Conservation (phyloP, 306 rosid species). For the Gastrolobium villosum region DNA sequence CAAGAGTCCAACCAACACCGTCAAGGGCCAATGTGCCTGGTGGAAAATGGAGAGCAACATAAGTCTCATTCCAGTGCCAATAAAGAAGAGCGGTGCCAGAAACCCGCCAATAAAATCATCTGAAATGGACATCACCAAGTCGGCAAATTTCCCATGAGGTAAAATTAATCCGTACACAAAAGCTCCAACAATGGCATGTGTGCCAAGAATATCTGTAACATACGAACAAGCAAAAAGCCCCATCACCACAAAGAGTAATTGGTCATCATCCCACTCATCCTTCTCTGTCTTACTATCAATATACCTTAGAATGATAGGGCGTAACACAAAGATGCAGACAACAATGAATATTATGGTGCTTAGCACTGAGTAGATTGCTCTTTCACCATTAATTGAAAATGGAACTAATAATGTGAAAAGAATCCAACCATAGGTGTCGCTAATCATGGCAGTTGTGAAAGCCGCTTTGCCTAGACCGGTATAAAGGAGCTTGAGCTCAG, state of each 20-base stretch:
- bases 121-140: slow-evolving; percentile 11
- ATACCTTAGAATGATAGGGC: slow-evolving; percentile 25
- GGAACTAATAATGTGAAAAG: slow-evolving; percentile 49
- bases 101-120: slow-evolving; percentile 51
- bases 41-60: neutral
- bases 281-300: slow-evolving; percentile 28
- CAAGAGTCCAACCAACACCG: slow-evolving; percentile 14
- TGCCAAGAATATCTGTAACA: slow-evolving; percentile 56
- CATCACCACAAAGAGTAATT: slow-evolving; percentile 43
- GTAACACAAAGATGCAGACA: slow-evolving; percentile 42
- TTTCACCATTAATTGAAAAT: slow-evolving; percentile 27
- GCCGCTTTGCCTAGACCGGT: slow-evolving; percentile 54
- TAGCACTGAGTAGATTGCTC: neutral
- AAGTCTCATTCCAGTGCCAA: slow-evolving; percentile 44
- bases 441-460: slow-evolving; percentile 49
- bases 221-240: slow-evolving; percentile 36
- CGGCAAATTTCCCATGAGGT: slow-evolving; percentile 55
- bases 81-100: slow-evolving; percentile 44
- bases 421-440: slow-evolving; percentile 57
- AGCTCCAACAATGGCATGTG: slow-evolving; percentile 57
- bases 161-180: slow-evolving; percentile 60
- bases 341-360: neutral
- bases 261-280: slow-evolving; percentile 45
- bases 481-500: slow-evolving; percentile 56
- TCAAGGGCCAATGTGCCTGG: neutral